A percentile compares a stretch with the other conserved stretches of the same genome.
Conservation (phyloP, 2,329 filamentous ascomycete genomes). For the Diplodia sapinea region DNA sequence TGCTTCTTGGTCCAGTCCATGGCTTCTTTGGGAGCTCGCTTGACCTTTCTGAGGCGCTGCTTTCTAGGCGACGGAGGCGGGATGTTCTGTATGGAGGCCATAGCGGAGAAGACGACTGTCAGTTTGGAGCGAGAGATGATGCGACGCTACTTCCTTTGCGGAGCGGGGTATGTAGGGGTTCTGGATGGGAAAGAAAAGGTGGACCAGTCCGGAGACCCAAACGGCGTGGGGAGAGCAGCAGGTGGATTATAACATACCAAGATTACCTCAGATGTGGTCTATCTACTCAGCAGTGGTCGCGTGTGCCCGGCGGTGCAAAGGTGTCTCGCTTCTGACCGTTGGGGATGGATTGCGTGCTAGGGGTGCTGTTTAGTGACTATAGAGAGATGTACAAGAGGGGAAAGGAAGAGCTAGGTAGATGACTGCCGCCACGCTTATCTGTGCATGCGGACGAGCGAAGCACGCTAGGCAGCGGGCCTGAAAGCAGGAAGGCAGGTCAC, state of each 20-base stretch:
- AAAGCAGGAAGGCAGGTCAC: conserved; percentile 16
- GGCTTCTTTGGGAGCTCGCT: conserved; percentile 5
- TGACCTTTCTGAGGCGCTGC: conserved; percentile 16
- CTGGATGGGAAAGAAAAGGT: background rate
- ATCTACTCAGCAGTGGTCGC: conserved; percentile 16
- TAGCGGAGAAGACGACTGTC: background rate
- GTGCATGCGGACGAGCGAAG: conserved; percentile 15
- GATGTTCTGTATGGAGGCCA: conserved; percentile 25
- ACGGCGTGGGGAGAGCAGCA: background rate
- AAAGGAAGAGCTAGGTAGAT: conserved; percentile 3
- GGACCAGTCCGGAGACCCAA: background rate
- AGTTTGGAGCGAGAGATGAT: background rate
- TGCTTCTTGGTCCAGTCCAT: conserved; percentile 63
- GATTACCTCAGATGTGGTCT: background rate
- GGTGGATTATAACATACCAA: conserved; percentile 14
- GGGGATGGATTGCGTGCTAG: background rate
- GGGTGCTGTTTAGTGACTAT: conserved; percentile 1
- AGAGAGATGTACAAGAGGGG: conserved; percentile 9
- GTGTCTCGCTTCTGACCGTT: conserved; percentile 22
- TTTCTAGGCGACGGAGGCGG: conserved; percentile 14
- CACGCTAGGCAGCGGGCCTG: background rate
- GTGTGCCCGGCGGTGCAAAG: conserved; percentile 7
- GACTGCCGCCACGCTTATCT: conserved; percentile 22
- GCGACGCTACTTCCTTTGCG: background rate
- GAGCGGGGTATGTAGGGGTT: conserved; percentile 6